Conservation (phyloP, 225 moss, liverwort and hornwort genomes). For the Takakia lepidozioides region DNA sequence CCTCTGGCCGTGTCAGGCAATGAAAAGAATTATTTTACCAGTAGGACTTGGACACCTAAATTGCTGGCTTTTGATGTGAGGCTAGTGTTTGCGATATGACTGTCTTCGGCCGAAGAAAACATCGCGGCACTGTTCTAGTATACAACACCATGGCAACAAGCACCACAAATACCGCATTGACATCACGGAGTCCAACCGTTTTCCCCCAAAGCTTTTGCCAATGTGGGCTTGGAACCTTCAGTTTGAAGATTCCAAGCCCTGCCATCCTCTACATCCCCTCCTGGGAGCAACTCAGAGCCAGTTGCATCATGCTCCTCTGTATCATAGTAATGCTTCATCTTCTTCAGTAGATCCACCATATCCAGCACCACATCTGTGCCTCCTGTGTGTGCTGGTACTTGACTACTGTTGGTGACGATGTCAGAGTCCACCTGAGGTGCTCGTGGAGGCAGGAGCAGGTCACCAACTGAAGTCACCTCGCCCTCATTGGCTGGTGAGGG, state of each 20-base stretch:
- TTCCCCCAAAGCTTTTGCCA: slow-evolving; percentile 20
- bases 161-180: slow-evolving; percentile 60
- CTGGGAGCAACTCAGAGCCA: slow-evolving; percentile 15
- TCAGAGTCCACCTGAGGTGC: slow-evolving; percentile 2
- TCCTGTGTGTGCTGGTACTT: background rate
- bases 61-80: too few relatives aligned
- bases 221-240: slow-evolving; percentile 12
- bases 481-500: too few relatives aligned
- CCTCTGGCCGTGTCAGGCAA: too few relatives aligned
- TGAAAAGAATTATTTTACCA: too few relatives aligned
- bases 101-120: slow-evolving; percentile 46
- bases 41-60: too few relatives aligned
- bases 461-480: too few relatives aligned
- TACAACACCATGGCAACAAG: slow-evolving; percentile 78
- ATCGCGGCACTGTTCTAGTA: slow-evolving; percentile 58
- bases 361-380: slow-evolving; percentile 64
- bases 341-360: slow-evolving; percentile 52
- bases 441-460: slow-evolving; percentile 3
- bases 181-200: slow-evolving; percentile 49
- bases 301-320: slow-evolving; percentile 23
- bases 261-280: slow-evolving; percentile 14
- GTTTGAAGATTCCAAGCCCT: slow-evolving; percentile 16
- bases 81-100: slow-evolving; percentile 38
- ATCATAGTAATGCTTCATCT: slow-evolving; percentile 44
- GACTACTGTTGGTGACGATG: slow-evolving; percentile 5